phyloP scores from a whole-genome alignment of 2,329 filamentous ascomycete species.

The Clonostachys solani region DNA sequence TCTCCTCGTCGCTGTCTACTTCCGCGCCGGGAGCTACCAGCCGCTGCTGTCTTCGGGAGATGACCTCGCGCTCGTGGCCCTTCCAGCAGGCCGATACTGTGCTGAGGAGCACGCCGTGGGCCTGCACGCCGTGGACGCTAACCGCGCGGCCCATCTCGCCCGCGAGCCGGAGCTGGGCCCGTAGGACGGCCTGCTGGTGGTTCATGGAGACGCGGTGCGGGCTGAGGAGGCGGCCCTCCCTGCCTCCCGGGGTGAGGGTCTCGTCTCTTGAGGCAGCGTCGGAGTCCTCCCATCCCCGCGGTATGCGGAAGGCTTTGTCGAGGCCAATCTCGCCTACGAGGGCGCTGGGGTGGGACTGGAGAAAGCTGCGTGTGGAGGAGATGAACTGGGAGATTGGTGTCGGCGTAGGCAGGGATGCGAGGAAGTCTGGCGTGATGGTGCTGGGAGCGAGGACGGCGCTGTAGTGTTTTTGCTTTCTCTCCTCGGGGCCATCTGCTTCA shows the following conservation, averaged over 20 bases:
- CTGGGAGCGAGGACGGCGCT: slow-evolving; percentile 47
- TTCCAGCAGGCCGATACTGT: slow-evolving; percentile 63
- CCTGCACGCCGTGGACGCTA: slow-evolving; percentile 71
- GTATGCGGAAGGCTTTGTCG: slow-evolving; percentile 74
- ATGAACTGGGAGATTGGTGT: slow-evolving; percentile 55
- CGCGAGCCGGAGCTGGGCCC: slow-evolving; percentile 66
- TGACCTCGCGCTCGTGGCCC: slow-evolving; percentile 59
- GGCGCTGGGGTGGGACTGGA: slow-evolving; percentile 56
- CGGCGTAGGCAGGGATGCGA: slow-evolving; percentile 53
- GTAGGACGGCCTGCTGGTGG: slow-evolving; percentile 65
- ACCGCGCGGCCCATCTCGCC: slow-evolving; percentile 62
- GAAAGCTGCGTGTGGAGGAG: slow-evolving; percentile 45
- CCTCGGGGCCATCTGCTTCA: slow-evolving; percentile 9
- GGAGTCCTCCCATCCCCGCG: slow-evolving; percentile 46
- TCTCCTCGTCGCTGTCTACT: slow-evolving; percentile 19
- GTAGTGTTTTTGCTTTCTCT: slow-evolving; percentile 56
- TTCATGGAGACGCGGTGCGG: slow-evolving; percentile 62
- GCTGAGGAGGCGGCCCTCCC: slow-evolving; percentile 65
- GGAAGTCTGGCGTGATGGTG: slow-evolving; percentile 28
- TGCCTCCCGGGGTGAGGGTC: slow-evolving; percentile 60
- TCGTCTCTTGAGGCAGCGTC: slow-evolving; percentile 16
- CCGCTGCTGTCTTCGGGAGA: slow-evolving; percentile 51
- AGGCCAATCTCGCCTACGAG: slow-evolving; percentile 75
- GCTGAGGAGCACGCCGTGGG: slow-evolving; percentile 67
- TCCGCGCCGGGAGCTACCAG: slow-evolving; percentile 38